phyloP scores from a whole-genome alignment of 2,329 filamentous ascomycete genomes.

The Cytospora piceae region DNA sequence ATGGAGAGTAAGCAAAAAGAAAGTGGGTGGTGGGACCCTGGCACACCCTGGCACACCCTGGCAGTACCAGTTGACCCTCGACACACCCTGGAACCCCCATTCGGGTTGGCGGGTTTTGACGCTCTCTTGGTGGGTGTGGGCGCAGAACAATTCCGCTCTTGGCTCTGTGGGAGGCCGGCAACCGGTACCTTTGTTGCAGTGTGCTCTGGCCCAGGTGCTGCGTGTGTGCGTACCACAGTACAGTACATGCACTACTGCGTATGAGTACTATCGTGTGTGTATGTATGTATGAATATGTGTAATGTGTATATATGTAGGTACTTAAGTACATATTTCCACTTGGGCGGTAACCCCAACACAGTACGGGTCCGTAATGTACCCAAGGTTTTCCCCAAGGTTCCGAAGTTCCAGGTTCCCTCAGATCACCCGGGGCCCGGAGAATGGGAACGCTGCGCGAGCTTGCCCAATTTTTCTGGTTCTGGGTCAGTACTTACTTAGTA shows the following conservation, averaged over 20 bases:
- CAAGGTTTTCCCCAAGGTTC: too few relatives aligned
- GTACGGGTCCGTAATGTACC: not conserved
- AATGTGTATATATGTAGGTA: not conserved
- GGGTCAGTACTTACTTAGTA: not conserved
- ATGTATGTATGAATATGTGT: too few relatives aligned
- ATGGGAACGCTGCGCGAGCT: not conserved
- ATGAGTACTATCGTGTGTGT: too few relatives aligned
- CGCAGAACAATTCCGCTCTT: not conserved
- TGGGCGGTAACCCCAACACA: not conserved
- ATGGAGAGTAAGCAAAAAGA: not conserved
- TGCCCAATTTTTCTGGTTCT: conserved; percentile 4
- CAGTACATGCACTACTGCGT: not conserved
- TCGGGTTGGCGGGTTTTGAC: not conserved
- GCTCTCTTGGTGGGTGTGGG: not conserved
- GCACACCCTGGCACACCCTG: not conserved
- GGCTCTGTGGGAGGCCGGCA: too few relatives aligned
- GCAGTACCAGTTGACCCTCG: not conserved
- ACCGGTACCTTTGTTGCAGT: too few relatives aligned
- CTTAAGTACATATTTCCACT: not conserved
- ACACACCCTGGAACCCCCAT: not conserved
- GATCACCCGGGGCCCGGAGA: conserved; percentile 3
- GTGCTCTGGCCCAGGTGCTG: too few relatives aligned
- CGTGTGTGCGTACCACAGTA: not conserved
- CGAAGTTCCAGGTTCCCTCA: not conserved
- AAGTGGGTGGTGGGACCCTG: not conserved